Percentiles rank a stretch among this genome's conserved stretches.
Evolutionary conservation across 108 stramenopile genomes (phyloP).

Genomic region (Cyclostephanos tholiformis): DNA sequence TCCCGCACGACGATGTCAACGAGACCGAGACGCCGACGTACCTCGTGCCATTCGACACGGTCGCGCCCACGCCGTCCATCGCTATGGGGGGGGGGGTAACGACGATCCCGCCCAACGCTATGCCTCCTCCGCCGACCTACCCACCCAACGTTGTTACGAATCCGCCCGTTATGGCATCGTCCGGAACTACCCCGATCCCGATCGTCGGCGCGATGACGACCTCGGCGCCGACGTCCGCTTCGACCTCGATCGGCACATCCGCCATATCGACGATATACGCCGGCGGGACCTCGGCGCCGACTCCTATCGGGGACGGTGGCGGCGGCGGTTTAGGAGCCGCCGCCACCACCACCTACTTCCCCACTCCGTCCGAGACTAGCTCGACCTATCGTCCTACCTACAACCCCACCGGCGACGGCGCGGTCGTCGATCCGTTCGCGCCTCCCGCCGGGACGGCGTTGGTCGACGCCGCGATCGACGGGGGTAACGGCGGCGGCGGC

Average conservation of each 20-base stretch:
- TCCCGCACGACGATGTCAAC: not conserved
- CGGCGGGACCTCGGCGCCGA: too few relatives aligned
- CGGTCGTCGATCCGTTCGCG: conserved; percentile 13
- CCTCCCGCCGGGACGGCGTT: not conserved
- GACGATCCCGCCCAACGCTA: not conserved
- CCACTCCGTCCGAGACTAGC: not conserved
- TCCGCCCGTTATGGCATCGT: not conserved
- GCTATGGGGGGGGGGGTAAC: too few relatives aligned
- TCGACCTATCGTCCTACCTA: conserved; percentile 6
- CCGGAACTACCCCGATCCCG: not conserved
- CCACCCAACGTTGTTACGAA: not conserved
- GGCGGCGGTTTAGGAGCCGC: too few relatives aligned
- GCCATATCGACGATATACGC: too few relatives aligned
- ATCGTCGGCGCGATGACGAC: too few relatives aligned
- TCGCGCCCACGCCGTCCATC: too few relatives aligned
- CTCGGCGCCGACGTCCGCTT: too few relatives aligned
- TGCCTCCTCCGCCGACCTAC: not conserved
- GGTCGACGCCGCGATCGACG: not conserved
- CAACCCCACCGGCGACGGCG: conserved; percentile 10
- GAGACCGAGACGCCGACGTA: not conserved
- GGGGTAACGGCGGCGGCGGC: not conserved
- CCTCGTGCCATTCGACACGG: too few relatives aligned
- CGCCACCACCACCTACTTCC: not conserved
- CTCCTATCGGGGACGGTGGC: too few relatives aligned
- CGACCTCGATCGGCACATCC: too few relatives aligned